A percentile compares a stretch with the other conserved stretches of the same genome.
phyloP scores from a whole-genome alignment of 2,329 filamentous ascomycete species.

The Exutisphaerella laricina region DNA sequence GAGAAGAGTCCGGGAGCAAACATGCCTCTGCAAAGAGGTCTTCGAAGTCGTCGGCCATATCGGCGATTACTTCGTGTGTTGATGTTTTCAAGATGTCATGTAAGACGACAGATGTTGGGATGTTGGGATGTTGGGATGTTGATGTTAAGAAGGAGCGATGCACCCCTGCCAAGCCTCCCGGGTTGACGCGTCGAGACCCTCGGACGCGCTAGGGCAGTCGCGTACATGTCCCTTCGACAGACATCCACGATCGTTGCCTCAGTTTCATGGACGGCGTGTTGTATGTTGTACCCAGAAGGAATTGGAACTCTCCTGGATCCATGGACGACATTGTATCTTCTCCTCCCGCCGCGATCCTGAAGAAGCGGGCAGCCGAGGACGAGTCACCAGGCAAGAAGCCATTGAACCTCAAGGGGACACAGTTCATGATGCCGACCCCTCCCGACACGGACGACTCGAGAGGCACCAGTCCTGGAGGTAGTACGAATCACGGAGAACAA shows the following conservation, averaged over 20 bases:
- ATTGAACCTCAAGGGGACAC: constrained; percentile 31
- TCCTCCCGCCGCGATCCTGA: constrained; percentile 21
- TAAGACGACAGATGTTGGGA: no score
- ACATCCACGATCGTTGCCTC: not conserved
- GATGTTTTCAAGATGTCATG: constrained; percentile 7
- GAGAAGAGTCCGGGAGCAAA: constrained; percentile 19
- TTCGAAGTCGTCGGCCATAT: constrained; percentile 26
- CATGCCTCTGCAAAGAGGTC: constrained; percentile 23
- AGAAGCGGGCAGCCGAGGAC: constrained; percentile 27
- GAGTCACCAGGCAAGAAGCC: constrained; percentile 25
- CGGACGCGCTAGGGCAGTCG: not conserved
- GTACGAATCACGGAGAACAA: constrained; percentile 12
- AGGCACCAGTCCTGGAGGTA: constrained; percentile 24
- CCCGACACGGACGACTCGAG: constrained; percentile 31
- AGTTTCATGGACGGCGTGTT: not conserved
- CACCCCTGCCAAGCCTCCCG: no score
- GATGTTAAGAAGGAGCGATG: no score
- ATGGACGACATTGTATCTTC: constrained; percentile 32
- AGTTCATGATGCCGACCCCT: constrained; percentile 33
- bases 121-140: no score
- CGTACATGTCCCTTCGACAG: not conserved
- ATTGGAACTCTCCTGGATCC: no score
- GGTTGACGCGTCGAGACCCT: not conserved
- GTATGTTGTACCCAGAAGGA: not conserved
- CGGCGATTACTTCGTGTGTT: not conserved